A percentile compares a stretch with the other conserved stretches of the same genome.
phyloP scores from a whole-genome alignment of 306 rosid genomes.

The Citrullus mucosospermus region DNA sequence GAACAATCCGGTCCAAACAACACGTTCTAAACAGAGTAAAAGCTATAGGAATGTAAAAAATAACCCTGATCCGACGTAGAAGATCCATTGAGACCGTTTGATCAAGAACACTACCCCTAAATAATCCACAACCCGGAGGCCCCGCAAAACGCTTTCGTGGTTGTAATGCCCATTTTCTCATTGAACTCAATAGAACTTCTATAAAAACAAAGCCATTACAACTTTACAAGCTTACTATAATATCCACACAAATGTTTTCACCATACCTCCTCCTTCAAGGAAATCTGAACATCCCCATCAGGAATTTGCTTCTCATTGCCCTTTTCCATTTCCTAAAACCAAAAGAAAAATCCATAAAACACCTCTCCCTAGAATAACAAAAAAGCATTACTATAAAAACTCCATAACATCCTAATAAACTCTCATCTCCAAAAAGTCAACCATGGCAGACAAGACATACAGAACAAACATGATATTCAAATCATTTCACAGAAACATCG shows the following conservation, averaged over 20 bases:
- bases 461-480: neutral
- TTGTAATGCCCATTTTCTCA: neutral
- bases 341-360: constrained; percentile 8
- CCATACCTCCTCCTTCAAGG: constrained; percentile 66
- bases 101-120: neutral
- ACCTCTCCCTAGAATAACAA: neutral
- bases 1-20: neutral
- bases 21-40: neutral
- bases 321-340: constrained; percentile 26
- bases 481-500: neutral
- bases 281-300: constrained; percentile 36
- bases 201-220: neutral
- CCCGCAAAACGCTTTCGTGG: neutral
- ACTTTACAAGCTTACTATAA: neutral
- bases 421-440: neutral
- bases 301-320: constrained; percentile 32
- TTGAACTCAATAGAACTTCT: neutral
- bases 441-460: neutral
- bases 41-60: neutral
- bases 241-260: neutral
- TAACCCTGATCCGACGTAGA: neutral
- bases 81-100: neutral
- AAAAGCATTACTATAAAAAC: neutral
- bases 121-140: neutral
- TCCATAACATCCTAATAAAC: neutral